These are phyloP conservation scores for Capronia coronata DNA, from an alignment of 2,329 filamentous ascomycete genomes.

Conservation along the genomic window DNA sequence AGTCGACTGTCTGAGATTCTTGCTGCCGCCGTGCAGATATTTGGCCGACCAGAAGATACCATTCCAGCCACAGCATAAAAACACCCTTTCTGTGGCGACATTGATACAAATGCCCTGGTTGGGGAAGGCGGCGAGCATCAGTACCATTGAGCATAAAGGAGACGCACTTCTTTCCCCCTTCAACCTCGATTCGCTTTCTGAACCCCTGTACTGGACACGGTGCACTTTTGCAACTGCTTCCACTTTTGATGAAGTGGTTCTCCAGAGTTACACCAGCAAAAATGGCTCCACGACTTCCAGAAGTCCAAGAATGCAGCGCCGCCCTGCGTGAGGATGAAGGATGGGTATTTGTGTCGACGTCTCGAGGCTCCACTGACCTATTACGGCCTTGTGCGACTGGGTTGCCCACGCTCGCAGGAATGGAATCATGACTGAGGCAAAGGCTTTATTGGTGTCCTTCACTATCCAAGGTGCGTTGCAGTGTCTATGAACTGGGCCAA, in stretches of 20 bases:
- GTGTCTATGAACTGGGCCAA: too few relatives aligned
- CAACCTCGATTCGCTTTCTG: constrained; percentile 2
- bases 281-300: background rate
- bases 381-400: background rate
- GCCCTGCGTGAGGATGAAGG: background rate
- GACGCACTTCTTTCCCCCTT: background rate
- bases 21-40: constrained; percentile 1
- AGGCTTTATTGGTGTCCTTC: too few relatives aligned
- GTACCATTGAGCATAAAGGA: background rate
- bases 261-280: background rate
- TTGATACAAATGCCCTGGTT: background rate
- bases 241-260: background rate
- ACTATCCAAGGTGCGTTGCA: too few relatives aligned
- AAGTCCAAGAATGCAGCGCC: background rate
- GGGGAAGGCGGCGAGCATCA: background rate
- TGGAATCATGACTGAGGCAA: background rate
- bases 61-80: background rate
- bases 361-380: background rate
- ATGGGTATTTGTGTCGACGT: background rate
- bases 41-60: background rate
- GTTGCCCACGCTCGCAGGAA: background rate
- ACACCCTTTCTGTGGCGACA: background rate
- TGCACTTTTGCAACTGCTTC: background rate
- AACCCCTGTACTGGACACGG: constrained; percentile 1
- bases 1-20: background rate